phyloP scores from a whole-genome alignment of 768 basidiomycete genomes.

The Filobasidium floriforme region DNA sequence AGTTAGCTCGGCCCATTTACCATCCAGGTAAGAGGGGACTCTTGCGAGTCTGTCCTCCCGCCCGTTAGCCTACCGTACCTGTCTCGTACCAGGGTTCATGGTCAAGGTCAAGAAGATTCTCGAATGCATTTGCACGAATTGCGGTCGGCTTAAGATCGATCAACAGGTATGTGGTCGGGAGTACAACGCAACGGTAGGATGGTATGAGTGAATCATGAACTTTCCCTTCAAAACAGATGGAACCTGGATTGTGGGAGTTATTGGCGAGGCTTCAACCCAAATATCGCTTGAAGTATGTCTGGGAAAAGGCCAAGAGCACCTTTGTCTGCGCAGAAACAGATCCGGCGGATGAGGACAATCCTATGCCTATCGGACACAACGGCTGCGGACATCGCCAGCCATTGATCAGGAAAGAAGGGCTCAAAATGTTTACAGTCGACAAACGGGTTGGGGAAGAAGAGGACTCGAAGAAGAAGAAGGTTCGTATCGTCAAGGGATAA shows the following conservation, averaged over 20 bases:
- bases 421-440: constrained; percentile 90
- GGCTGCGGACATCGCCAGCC: constrained; percentile 94
- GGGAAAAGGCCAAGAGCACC: constrained; percentile 35
- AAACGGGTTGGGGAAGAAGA: constrained; percentile 93
- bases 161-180: constrained; percentile 45
- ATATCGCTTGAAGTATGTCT: constrained; percentile 44
- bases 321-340: constrained; percentile 82
- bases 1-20: constrained; percentile 91
- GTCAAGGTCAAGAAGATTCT: constrained; percentile 99
- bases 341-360: constrained; percentile 64
- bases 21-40: constrained; percentile 67
- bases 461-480: constrained; percentile 33
- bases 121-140: constrained; percentile 97
- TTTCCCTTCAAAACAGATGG: constrained; percentile 25
- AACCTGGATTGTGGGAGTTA: constrained; percentile 24
- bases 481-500: neutral
- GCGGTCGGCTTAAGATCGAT: constrained; percentile 94
- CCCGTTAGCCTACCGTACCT: neutral
- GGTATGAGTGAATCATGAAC: neutral
- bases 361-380: constrained; percentile 66
- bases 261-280: constrained; percentile 30
- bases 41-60: neutral
- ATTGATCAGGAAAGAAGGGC: constrained; percentile 79
- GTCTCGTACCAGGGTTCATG: constrained; percentile 64
- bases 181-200: no score